A percentile compares a stretch with the other conserved stretches of the same genome.
phyloP scores from a whole-genome alignment of 345 rosid genomes.

The Citrus sp. region DNA sequence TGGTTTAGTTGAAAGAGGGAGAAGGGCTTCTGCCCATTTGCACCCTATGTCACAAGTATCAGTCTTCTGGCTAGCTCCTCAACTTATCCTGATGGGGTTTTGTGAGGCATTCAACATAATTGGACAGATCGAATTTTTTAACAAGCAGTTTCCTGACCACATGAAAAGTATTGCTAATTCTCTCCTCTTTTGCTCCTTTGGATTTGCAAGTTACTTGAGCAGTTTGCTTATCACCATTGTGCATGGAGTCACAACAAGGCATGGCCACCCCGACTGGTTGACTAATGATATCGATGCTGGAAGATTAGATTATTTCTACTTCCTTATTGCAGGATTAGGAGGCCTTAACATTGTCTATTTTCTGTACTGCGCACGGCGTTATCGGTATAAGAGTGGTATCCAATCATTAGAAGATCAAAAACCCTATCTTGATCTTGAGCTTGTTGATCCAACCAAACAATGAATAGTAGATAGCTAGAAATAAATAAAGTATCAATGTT shows the following conservation, averaged over 20 bases:
- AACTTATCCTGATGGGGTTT: constrained; percentile 52
- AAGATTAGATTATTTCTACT: constrained; percentile 57
- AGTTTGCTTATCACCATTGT: constrained; percentile 34
- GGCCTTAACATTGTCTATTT: constrained; percentile 44
- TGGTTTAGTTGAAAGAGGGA: constrained; percentile 41
- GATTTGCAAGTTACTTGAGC: constrained; percentile 35
- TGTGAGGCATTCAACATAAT: constrained; percentile 54
- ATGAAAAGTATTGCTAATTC: constrained; percentile 66
- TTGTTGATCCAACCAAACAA: constrained; percentile 9
- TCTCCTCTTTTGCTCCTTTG: constrained; percentile 39
- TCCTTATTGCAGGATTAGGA: constrained; percentile 46
- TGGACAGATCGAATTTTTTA: constrained; percentile 64
- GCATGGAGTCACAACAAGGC: constrained; percentile 34
- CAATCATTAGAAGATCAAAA: background rate
- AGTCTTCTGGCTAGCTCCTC: constrained; percentile 57
- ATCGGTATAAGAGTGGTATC: constrained; percentile 38
- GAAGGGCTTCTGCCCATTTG: constrained; percentile 31
- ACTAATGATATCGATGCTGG: constrained; percentile 43
- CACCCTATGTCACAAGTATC: constrained; percentile 36
- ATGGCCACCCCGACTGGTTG: constrained; percentile 52
- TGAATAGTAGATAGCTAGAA: background rate
- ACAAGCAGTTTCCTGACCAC: constrained; percentile 54
- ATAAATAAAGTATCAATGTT: too few species aligned
- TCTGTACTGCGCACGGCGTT: constrained; percentile 36
- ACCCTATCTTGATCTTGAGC: constrained; percentile 15